These are phyloP conservation scores for Lentinula lateritia DNA, from an alignment of 768 basidiomycete species.

Conservation along the genomic window DNA sequence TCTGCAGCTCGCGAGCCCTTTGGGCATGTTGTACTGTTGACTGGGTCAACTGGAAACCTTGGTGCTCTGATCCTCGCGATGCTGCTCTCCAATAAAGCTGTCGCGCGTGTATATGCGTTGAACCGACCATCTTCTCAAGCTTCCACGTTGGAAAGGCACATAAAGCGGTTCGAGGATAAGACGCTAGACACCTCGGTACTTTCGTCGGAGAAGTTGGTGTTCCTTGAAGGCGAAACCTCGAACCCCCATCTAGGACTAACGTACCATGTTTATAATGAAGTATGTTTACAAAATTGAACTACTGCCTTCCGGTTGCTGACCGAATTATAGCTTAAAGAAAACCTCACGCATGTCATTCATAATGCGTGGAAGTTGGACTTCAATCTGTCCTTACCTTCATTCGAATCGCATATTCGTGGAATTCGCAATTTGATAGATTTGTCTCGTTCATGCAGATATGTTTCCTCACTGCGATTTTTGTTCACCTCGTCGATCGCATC, in stretches of 20 bases:
- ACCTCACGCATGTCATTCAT: slow-evolving; percentile 21
- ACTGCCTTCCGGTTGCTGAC: too few relatives aligned
- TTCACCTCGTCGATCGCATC: slow-evolving; percentile 26
- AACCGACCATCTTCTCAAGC: slow-evolving; percentile 8
- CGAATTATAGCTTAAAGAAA: background rate
- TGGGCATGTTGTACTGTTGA: slow-evolving; percentile 24
- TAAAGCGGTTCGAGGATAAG: slow-evolving; percentile 11
- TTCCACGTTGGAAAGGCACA: slow-evolving; percentile 12
- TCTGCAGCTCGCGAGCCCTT: background rate
- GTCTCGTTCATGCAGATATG: slow-evolving; percentile 5
- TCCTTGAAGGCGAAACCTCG: slow-evolving; percentile 12
- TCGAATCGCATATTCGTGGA: slow-evolving; percentile 26
- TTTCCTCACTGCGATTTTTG: slow-evolving; percentile 15
- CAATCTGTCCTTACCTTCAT: slow-evolving; percentile 26
- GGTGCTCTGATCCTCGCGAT: slow-evolving; percentile 28
- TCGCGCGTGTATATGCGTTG: slow-evolving; percentile 13
- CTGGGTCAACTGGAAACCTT: slow-evolving; percentile 34
- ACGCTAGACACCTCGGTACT: slow-evolving; percentile 11
- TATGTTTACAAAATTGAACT: background rate
- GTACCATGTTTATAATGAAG: slow-evolving; percentile 12
- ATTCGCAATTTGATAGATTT: slow-evolving; percentile 22
- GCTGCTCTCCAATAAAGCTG: slow-evolving; percentile 13
- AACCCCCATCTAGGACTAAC: slow-evolving; percentile 11
- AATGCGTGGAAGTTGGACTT: slow-evolving; percentile 36
- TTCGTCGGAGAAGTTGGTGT: slow-evolving; percentile 9